Conservation (phyloP, 345 rosid species). For the Draba incana region DNA sequence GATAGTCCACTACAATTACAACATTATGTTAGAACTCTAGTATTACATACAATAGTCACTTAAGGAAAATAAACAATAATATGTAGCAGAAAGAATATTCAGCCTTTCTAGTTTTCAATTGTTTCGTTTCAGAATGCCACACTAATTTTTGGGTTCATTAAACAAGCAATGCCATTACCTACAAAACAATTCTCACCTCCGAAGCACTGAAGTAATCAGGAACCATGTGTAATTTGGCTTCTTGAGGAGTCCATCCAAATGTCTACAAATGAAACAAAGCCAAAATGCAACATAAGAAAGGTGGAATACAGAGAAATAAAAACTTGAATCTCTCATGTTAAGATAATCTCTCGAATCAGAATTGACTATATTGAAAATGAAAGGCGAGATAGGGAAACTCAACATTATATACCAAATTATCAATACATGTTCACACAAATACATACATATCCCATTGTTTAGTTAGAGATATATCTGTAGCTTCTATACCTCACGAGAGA, state of each 20-base stretch:
- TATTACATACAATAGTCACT: neutral
- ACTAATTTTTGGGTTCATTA: slow-evolving; percentile 24
- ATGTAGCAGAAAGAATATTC: neutral
- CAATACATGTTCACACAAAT: neutral
- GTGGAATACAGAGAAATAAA: neutral
- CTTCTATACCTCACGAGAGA: slow-evolving; percentile 89
- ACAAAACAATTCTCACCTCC: slow-evolving; percentile 62
- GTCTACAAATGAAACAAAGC: slow-evolving; percentile 53
- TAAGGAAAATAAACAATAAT: neutral
- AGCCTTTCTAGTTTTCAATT: slow-evolving; percentile 10
- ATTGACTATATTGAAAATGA: neutral
- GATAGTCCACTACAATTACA: slow-evolving; percentile 69
- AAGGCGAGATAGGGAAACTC: neutral
- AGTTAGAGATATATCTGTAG: slow-evolving; percentile 6
- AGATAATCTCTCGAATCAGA: neutral
- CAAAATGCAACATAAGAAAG: neutral
- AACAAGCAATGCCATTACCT: slow-evolving; percentile 10
- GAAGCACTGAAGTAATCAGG: slow-evolving; percentile 79
- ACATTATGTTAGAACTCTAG: slow-evolving; percentile 31
- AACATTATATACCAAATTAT: slow-evolving; percentile 2
- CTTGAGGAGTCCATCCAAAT: slow-evolving; percentile 93
- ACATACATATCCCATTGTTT: slow-evolving; percentile 20
- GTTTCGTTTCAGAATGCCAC: slow-evolving; percentile 16
- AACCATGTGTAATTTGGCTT: slow-evolving; percentile 95
- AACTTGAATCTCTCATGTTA: slow-evolving; percentile 3